Base-by-base conservation (phyloP, 805 yeast genomes). In the Candida mattraensis region DNA sequence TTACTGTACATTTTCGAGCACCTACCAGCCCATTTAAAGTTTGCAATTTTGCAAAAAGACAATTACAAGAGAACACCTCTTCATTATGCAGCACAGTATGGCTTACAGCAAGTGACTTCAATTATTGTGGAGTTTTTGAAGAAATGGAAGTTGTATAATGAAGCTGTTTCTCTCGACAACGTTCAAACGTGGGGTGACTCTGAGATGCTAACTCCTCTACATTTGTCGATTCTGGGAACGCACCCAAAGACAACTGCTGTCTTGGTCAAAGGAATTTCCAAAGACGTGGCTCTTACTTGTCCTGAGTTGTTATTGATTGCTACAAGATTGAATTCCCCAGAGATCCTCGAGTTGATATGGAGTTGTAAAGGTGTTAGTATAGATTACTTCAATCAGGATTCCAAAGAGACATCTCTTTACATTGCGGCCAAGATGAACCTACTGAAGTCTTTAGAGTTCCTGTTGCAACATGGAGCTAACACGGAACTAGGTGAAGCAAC, bases 11-110 rank as follows among this genome's bases (percentile, higher is more conserved):
- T 87, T 20, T 67, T 88, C 36, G 64, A 70, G 11, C 69, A 71
- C 29, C 58, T 87, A 14, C 78, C 77, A 1, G 68, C 70, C 1
- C 72, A 70, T 44, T 64, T 77, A 42, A 71, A 80, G 41, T 63
- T 70, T 16, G 70, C 74, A 3, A 64, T 89, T 15, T 61, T 80
- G 30, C 80, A 83, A 33, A 75, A 73, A 28, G 98, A 89, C 57
- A 79, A 75, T 40, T 85, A 87, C 54, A 70, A 70, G 43, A 72
- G 96, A 42, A 84, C 96, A 0, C 95, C 97, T 0, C 65, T 91
- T 37, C 97, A 91, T 62, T 89, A 89, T 58, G 81, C 95, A 13
- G 80, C 93, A 3, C 93, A 87, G 50, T 87, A 80, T 57, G 97
- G 97, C 0, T 67, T 89, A 37, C 76, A 74, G 39, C 76, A 74